These are phyloP conservation scores for Albophoma yamanashiensis DNA, from an alignment of 2,329 filamentous ascomycete species.

Conservation along the genomic window DNA sequence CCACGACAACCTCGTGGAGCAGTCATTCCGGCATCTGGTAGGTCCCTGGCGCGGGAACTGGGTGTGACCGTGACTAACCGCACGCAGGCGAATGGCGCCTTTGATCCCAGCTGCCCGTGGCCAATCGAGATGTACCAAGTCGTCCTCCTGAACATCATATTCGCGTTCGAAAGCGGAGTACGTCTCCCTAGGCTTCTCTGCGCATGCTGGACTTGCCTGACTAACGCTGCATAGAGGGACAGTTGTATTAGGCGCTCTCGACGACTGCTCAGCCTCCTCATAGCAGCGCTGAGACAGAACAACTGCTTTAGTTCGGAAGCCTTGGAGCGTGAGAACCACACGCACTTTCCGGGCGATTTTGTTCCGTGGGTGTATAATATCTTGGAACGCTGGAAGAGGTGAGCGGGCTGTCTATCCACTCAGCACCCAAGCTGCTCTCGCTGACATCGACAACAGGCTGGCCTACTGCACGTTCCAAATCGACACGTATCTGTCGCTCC, in stretches of 20 bases:
- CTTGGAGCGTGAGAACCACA: slow-evolving; percentile 21
- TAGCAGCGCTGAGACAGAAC: slow-evolving; percentile 21
- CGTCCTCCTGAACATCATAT: slow-evolving; percentile 26
- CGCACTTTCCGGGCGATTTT: slow-evolving; percentile 25
- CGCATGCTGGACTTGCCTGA: neutral
- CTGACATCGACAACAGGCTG: slow-evolving; percentile 15
- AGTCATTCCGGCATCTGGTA: slow-evolving; percentile 18
- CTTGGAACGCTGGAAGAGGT: slow-evolving; percentile 25
- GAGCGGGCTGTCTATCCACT: neutral
- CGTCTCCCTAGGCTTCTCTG: slow-evolving; percentile 2
- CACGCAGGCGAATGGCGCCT: slow-evolving; percentile 1
- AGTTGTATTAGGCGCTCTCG: slow-evolving; percentile 18
- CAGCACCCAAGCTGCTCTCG: neutral
- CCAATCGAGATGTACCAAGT: slow-evolving; percentile 21
- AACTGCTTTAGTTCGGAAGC: slow-evolving; percentile 24
- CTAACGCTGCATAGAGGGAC: slow-evolving; percentile 15
- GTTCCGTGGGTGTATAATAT: slow-evolving; percentile 21
- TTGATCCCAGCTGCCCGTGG: slow-evolving; percentile 14
- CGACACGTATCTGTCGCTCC: slow-evolving; percentile 24
- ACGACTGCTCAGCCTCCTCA: slow-evolving; percentile 22
- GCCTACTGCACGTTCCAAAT: slow-evolving; percentile 24
- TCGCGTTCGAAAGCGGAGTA: slow-evolving; percentile 25
- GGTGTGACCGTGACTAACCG: neutral
- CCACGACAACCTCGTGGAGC: slow-evolving; percentile 19
- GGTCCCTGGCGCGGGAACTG: slow-evolving; percentile 1